Percentiles rank a stretch among this genome's conserved stretches.
These are phyloP conservation scores for Hydrangea macrophylla DNA, from an alignment of 148 eudicot species.

Conservation along the genomic window DNA sequence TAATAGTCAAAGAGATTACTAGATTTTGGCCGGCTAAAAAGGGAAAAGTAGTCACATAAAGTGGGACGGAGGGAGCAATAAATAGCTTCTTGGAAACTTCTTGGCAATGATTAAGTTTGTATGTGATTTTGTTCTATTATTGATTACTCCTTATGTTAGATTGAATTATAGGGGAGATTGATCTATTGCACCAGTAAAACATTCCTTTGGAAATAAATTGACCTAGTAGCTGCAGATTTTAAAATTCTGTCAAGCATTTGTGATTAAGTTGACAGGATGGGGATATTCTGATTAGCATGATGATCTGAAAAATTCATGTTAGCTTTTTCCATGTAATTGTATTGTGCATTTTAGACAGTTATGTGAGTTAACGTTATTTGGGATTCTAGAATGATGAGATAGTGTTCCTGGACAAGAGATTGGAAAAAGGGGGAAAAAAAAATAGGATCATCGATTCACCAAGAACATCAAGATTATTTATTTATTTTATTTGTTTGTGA, in stretches of 20 bases:
- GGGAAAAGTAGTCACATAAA: too few species aligned
- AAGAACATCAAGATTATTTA: too few species aligned
- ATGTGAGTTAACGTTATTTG: not conserved
- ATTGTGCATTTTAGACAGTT: not conserved
- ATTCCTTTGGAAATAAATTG: not conserved
- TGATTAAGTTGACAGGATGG: not conserved
- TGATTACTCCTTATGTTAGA: not conserved
- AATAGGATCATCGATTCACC: too few species aligned
- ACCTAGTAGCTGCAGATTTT: not conserved
- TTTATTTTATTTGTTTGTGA: too few species aligned
- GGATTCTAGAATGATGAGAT: not conserved
- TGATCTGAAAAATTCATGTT: not conserved
- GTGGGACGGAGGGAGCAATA: too few species aligned
- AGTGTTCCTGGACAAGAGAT: too few species aligned
- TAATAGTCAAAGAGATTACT: too few species aligned
- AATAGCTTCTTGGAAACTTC: not conserved
- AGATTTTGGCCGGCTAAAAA: too few species aligned
- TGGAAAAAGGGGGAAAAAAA: too few species aligned
- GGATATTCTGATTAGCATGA: not conserved
- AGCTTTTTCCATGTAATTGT: not conserved
- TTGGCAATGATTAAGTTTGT: not conserved
- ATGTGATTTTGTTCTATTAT: not conserved
- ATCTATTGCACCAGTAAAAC: not conserved
- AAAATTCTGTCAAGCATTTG: not conserved
- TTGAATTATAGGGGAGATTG: not conserved